phyloP scores from a whole-genome alignment of 768 basidiomycete genomes.

The Thelephora ganbajun region DNA sequence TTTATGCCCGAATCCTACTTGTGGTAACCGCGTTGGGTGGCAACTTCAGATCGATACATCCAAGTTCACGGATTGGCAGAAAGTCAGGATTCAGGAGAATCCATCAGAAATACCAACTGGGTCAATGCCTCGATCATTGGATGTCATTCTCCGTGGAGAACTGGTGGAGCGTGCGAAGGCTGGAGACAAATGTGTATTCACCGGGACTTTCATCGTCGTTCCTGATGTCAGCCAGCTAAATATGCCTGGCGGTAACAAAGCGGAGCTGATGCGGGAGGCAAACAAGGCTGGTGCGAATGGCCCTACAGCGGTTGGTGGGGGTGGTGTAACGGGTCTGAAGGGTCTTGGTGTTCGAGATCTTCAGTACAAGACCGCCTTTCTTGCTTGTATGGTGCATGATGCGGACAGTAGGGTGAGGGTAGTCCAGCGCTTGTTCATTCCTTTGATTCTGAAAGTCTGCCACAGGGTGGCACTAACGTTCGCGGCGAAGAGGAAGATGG shows the following conservation, averaged over 20 bases:
- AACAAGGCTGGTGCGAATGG: conserved; percentile 46
- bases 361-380: conserved; percentile 96
- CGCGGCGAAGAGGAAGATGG: conserved; percentile 78
- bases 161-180: conserved; percentile 98
- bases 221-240: conserved; percentile 96
- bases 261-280: conserved; percentile 82
- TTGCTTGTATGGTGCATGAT: conserved; percentile 95
- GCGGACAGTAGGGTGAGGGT: conserved; percentile 71
- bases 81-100: conserved; percentile 97
- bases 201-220: conserved; percentile 95
- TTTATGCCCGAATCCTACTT: conserved; percentile 88
- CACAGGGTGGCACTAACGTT: conserved; percentile 71
- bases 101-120: conserved; percentile 98
- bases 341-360: conserved; percentile 88
- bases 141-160: conserved; percentile 90
- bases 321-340: conserved; percentile 90
- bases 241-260: conserved; percentile 84
- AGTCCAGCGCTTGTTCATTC: neutral
- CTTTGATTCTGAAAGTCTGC: neutral
- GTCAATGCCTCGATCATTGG: conserved; percentile 93
- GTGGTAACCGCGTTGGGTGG: conserved; percentile 84
- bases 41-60: conserved; percentile 91
- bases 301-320: conserved; percentile 52
- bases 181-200: conserved; percentile 97
- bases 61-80: conserved; percentile 99